Base-by-base conservation (phyloP, 331 rosid species). In the Quercus tomentella region DNA sequence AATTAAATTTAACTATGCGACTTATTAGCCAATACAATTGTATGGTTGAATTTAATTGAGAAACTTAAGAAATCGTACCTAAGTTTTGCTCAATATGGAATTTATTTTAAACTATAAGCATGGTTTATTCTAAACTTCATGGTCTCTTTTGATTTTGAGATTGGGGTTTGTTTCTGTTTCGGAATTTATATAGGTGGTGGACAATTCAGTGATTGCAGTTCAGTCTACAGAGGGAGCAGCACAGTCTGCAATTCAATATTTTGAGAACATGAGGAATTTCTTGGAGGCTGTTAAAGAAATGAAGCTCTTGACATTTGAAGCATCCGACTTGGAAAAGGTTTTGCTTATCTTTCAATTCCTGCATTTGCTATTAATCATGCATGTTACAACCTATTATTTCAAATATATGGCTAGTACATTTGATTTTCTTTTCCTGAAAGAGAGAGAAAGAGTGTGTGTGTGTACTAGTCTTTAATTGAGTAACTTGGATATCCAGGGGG, bases 161-260 rank as follows among this genome's bases (percentile, higher is more conserved):
- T 35, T 7, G 18, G 25, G 41, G 17, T 41, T 54, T 69, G 3
- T 37, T 16, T 7, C 22, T 76, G 49, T 56, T 23, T 22, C 3
- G 49, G 5, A 17, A 41, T 70, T 16, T 37, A 57, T 52, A 28
- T 73, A 90, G 97, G 98, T 96, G 86, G 99, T 96, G 84, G 97
- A 93, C 61, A 90, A 88, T 84, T 89, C 98, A 37, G 77, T 87
- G 14, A 82, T 93, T 23, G 82, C 97, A 0, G 86, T 93, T 85
- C 95, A 90, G 63, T 79, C 90, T 20, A 77, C 89, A 37, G 99
- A 96, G 75, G 99, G 97, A 14, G 95, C 97, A 0, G 99, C 99
- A 37, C 99, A 96, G 67, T 96, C 99, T 63, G 98, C 99, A 21
- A 96, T 96, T 86, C 99, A 96, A 78, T 96, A 93, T 77, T 96